These are phyloP conservation scores for Mortierella claussenii DNA, from an alignment of 192 early-diverging fungal species.

Conservation along the genomic window DNA sequence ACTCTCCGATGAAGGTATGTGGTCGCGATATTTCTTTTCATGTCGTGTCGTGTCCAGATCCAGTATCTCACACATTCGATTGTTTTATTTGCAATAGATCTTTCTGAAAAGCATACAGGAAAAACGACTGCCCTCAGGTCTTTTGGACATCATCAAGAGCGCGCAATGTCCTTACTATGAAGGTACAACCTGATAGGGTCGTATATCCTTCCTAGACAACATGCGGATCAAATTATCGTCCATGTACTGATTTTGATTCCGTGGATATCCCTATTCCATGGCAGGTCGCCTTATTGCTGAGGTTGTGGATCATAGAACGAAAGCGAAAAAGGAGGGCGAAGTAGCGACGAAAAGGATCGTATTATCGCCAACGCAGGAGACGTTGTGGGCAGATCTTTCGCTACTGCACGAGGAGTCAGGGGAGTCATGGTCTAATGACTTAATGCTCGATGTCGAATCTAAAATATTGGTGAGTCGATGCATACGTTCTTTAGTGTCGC, in stretches of 20 bases:
- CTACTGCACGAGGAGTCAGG: conserved; percentile 59
- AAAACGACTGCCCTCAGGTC: conserved; percentile 65
- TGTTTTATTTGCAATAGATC: no score
- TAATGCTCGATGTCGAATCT: conserved; percentile 72
- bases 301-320: conserved; percentile 71
- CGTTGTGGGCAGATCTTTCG: conserved; percentile 64
- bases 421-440: conserved; percentile 58
- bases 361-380: conserved; percentile 60
- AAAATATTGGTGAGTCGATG: conserved; percentile 62
- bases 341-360: conserved; percentile 53
- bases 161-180: conserved; percentile 66
- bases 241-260: no score
- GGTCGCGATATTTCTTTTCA: no score
- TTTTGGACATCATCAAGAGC: conserved; percentile 74
- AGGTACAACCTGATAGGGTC: no score
- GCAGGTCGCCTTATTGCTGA: conserved; percentile 78
- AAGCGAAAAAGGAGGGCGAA: conserved; percentile 13
- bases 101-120: conserved; percentile 63
- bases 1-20: conserved; percentile 68
- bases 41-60: no score
- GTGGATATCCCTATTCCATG: no score
- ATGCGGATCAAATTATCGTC: no score
- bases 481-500: no score
- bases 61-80: no score
- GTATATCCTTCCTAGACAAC: no score